These are phyloP conservation scores for Sanguinoderma infundibulare DNA, from an alignment of 1,284 basidiomycete genomes.

Conservation along the genomic window DNA sequence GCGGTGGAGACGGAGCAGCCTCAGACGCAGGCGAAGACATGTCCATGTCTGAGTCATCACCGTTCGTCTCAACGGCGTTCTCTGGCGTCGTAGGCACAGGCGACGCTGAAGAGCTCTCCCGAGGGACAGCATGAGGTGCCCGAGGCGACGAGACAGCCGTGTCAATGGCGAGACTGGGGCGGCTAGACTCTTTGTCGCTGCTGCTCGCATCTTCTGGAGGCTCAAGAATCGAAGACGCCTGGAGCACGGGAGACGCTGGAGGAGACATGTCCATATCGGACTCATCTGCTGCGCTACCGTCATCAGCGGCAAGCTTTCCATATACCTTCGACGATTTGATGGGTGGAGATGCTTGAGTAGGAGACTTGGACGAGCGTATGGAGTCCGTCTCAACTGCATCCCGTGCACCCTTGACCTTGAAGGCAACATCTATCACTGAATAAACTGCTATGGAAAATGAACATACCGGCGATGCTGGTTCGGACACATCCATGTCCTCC, in stretches of 20 bases:
- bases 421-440: constrained; percentile 5
- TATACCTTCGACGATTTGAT: not conserved
- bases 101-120: constrained; percentile 14
- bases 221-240: not conserved
- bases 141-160: constrained; percentile 11
- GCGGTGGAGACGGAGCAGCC: not conserved
- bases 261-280: constrained; percentile 30
- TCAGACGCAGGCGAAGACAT: constrained; percentile 27
- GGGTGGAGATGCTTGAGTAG: not conserved
- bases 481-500: constrained; percentile 18
- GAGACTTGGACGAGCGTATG: not conserved
- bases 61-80: constrained; percentile 10
- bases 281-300: constrained; percentile 10
- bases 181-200: constrained; percentile 2
- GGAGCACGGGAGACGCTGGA: constrained; percentile 20
- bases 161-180: constrained; percentile 17
- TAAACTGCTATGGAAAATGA: not conserved
- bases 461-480: constrained; percentile 17
- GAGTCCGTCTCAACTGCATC: not conserved
- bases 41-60: constrained; percentile 30
- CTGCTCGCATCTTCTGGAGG: not conserved
- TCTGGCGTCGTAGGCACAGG: constrained; percentile 20
- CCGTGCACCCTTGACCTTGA: constrained; percentile 10
- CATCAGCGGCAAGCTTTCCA: constrained; percentile 5
- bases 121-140: constrained; percentile 5